phyloP scores from a whole-genome alignment of 192 early-diverging fungal genomes.

The Coemansia sp. region DNA sequence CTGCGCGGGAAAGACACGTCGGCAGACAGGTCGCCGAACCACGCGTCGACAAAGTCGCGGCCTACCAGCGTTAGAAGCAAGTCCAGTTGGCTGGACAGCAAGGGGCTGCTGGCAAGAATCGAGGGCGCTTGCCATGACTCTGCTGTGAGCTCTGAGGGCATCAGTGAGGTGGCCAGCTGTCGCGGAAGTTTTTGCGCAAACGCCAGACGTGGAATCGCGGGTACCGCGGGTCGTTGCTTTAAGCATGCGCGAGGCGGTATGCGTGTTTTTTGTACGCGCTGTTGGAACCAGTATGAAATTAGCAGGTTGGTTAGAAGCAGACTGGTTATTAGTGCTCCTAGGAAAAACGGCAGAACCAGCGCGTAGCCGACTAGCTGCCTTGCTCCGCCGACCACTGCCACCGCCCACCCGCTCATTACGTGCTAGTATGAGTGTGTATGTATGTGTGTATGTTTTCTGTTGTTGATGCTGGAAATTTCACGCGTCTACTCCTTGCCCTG shows the following conservation, averaged over 20 bases:
- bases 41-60: conserved; percentile 51
- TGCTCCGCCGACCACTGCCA: background rate
- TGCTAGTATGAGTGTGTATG: background rate
- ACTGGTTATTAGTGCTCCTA: conserved; percentile 13
- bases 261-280: conserved; percentile 12
- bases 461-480: too few species aligned
- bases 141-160: conserved; percentile 15
- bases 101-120: background rate
- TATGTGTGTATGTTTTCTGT: background rate
- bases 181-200: conserved; percentile 14
- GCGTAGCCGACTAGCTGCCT: conserved; percentile 23
- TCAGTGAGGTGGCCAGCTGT: conserved; percentile 6
- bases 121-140: background rate
- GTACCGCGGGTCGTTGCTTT: conserved; percentile 25
- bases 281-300: conserved; percentile 47
- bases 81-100: conserved; percentile 6
- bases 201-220: conserved; percentile 22
- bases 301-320: conserved; percentile 39
- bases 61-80: conserved; percentile 28
- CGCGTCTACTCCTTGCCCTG: too few species aligned
- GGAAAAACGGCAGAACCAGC: conserved; percentile 19
- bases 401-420: conserved; percentile 4
- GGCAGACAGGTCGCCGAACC: conserved; percentile 45
- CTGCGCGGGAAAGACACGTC: conserved; percentile 45
- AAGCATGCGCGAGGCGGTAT: background rate